Conservation (phyloP, 2,329 filamentous ascomycete genomes). For the Penicillium glabrum region DNA sequence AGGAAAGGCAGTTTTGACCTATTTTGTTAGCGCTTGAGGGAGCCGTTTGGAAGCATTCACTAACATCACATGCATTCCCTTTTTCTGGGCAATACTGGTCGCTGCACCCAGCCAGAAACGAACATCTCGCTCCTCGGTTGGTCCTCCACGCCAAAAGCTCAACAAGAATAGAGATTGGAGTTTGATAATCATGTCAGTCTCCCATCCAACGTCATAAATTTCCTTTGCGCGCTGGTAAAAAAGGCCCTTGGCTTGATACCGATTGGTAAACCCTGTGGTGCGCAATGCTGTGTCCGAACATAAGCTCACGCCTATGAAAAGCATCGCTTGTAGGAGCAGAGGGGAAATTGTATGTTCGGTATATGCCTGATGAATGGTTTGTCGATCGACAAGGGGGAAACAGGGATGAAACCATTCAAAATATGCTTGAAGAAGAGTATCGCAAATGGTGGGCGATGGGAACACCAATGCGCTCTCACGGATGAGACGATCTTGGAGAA, state of each 20-base stretch:
- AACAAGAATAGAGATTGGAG: constrained; percentile 56
- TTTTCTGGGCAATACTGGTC: constrained; percentile 53
- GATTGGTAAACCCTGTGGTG: constrained; percentile 49
- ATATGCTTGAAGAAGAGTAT: constrained; percentile 51
- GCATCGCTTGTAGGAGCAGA: constrained; percentile 53
- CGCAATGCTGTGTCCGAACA: constrained; percentile 50
- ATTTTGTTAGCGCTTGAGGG: background rate
- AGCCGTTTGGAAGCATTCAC: background rate
- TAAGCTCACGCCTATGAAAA: constrained; percentile 56
- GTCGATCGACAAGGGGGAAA: constrained; percentile 55
- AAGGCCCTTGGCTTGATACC: constrained; percentile 51
- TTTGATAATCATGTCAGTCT: constrained; percentile 51
- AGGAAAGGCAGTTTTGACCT: constrained; percentile 34
- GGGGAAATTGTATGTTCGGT: constrained; percentile 47
- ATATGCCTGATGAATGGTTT: constrained; percentile 43
- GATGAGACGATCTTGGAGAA: constrained; percentile 38
- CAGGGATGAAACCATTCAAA: constrained; percentile 59
- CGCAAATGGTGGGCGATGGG: constrained; percentile 44
- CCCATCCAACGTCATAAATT: constrained; percentile 55
- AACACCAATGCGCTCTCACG: constrained; percentile 48
- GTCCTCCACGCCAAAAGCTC: constrained; percentile 57
- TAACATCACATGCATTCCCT: constrained; percentile 39
- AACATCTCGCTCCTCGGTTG: constrained; percentile 50
- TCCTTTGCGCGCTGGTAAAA: constrained; percentile 54
- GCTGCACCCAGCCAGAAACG: constrained; percentile 54